Evolutionary conservation across 805 yeast species (phyloP).

Genomic region (Lipomyces yamanashiensis): DNA sequence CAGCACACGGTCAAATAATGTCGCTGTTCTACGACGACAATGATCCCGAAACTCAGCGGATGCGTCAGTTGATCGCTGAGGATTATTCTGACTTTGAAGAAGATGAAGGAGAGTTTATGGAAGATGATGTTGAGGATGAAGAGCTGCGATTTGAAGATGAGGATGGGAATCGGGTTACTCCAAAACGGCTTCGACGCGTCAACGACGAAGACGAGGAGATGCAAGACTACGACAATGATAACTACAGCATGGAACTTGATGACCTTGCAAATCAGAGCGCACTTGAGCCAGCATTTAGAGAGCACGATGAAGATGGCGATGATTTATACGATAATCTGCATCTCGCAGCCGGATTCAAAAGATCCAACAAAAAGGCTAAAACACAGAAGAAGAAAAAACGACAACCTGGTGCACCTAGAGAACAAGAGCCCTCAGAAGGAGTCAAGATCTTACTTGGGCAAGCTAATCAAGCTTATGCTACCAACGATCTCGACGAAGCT

Average conservation of each 20-base stretch:
- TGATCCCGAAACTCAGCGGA: constrained; percentile 29
- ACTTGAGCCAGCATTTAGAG: constrained; percentile 18
- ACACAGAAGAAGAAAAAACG: constrained; percentile 12
- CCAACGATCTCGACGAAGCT: constrained; percentile 52
- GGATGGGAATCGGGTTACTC: constrained; percentile 36
- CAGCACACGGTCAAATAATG: neutral
- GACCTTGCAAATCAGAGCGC: neutral
- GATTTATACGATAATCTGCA: constrained; percentile 18
- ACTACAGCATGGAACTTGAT: neutral
- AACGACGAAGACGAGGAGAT: constrained; percentile 1
- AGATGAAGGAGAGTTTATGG: constrained; percentile 39
- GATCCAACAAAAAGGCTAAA: neutral
- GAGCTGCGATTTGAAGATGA: constrained; percentile 32
- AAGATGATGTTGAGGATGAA: constrained; percentile 39
- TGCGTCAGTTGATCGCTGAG: constrained; percentile 30
- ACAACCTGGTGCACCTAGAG: constrained; percentile 17
- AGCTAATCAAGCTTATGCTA: constrained; percentile 83
- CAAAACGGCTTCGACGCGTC: constrained; percentile 41
- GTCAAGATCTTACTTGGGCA: constrained; percentile 65
- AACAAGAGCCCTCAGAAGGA: constrained; percentile 56
- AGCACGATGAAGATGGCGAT: constrained; percentile 8
- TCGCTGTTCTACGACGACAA: constrained; percentile 22
- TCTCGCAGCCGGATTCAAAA: constrained; percentile 24
- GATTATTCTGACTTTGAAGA: constrained; percentile 28
- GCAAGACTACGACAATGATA: constrained; percentile 2